A percentile compares a stretch with the other conserved stretches of the same genome.
Evolutionary conservation across 1,139 yeast genomes (phyloP).

Genomic region (Taphrina betulina): DNA sequence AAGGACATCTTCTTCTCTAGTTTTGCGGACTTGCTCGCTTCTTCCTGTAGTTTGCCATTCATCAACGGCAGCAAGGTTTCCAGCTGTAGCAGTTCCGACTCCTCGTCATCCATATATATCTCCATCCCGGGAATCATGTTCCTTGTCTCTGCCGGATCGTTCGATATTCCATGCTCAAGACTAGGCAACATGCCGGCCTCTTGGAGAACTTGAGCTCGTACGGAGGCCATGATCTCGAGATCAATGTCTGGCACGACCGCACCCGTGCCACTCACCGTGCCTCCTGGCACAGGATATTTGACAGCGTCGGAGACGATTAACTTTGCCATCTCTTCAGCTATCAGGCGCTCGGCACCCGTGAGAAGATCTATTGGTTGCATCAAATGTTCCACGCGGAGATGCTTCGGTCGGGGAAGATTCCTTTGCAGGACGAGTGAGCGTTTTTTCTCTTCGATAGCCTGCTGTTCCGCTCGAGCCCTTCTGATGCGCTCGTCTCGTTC

Average conservation of each 20-base stretch:
- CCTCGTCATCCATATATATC: slow-evolving; percentile 4
- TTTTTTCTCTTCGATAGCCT: slow-evolving; percentile 42
- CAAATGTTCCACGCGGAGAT: slow-evolving; percentile 39
- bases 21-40: slow-evolving; percentile 44
- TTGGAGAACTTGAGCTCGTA: slow-evolving; percentile 12
- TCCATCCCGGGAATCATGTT: slow-evolving; percentile 22
- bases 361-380: slow-evolving; percentile 48
- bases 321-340: slow-evolving; percentile 35
- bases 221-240: slow-evolving; percentile 6
- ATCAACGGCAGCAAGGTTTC: not conserved
- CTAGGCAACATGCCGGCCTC: slow-evolving; percentile 35
- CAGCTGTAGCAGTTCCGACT: not conserved
- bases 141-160: slow-evolving; percentile 31
- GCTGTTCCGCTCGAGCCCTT: slow-evolving; percentile 40
- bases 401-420: slow-evolving; percentile 54
- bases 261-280: slow-evolving; percentile 33
- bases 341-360: slow-evolving; percentile 33
- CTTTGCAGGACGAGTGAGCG: slow-evolving; percentile 55
- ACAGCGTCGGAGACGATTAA: slow-evolving; percentile 54
- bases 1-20: slow-evolving; percentile 45
- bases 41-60: slow-evolving; percentile 36
- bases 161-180: slow-evolving; percentile 14
- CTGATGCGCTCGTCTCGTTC: slow-evolving; percentile 43
- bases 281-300: slow-evolving; percentile 43
- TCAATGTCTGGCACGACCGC: slow-evolving; percentile 44